Conservation (phyloP, 2,329 filamentous ascomycete genomes). For the Cytospora schulzeri region DNA sequence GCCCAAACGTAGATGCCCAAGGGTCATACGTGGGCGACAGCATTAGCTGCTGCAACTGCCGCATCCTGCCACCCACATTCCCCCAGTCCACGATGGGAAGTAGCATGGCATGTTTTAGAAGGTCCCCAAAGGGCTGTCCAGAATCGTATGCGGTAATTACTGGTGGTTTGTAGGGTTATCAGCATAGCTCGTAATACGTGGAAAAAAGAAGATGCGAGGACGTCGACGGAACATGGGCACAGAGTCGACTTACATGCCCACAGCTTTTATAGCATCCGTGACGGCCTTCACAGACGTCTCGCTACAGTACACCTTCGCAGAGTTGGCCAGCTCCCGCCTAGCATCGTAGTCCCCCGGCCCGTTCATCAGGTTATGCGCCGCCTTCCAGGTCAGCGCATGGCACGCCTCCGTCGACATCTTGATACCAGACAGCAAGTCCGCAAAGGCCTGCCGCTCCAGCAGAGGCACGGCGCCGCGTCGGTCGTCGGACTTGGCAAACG, state of each 20-base stretch:
- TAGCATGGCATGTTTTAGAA: conserved; percentile 48
- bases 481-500: conserved; percentile 47
- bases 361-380: conserved; percentile 40
- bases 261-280: conserved; percentile 52
- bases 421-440: conserved; percentile 27
- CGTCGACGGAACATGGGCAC: background rate
- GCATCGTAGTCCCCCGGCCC: conserved; percentile 43
- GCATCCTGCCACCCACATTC: conserved; percentile 53
- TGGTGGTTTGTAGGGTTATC: background rate
- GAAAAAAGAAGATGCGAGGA: conserved; percentile 34
- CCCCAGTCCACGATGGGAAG: conserved; percentile 56
- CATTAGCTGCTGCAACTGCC: conserved; percentile 50
- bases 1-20: conserved; percentile 41
- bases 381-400: conserved; percentile 34
- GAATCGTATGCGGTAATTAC: conserved; percentile 44
- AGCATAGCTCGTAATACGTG: conserved; percentile 31
- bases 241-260: conserved; percentile 40
- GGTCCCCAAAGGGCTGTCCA: conserved; percentile 44
- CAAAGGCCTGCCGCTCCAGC: conserved; percentile 48
- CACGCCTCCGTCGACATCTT: conserved; percentile 27
- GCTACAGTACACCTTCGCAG: conserved; percentile 54
- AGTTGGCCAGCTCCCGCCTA: conserved; percentile 48
- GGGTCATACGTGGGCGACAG: conserved; percentile 46
- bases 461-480: conserved; percentile 47
- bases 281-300: conserved; percentile 52